Evolutionary conservation across 2,329 filamentous ascomycete species (phyloP).

Genomic region (Albifimbria verrucaria): DNA sequence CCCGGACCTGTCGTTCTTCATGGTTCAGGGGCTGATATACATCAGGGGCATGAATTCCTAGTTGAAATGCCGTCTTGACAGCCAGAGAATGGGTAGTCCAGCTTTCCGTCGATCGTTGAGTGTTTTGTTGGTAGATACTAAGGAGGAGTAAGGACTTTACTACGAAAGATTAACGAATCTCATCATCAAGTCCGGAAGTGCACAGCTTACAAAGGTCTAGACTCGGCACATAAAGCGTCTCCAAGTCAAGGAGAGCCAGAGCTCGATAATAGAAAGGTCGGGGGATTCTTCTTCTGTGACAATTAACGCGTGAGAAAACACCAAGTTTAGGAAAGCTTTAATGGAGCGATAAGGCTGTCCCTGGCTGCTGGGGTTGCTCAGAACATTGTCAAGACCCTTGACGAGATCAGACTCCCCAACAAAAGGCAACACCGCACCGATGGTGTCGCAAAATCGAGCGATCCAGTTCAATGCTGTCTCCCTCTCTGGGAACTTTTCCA

Average conservation of each 20-base stretch:
- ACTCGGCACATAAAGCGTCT: constrained; percentile 18
- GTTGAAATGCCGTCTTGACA: constrained; percentile 28
- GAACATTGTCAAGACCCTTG: constrained; percentile 14
- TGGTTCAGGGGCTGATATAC: constrained; percentile 18
- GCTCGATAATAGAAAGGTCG: constrained; percentile 24
- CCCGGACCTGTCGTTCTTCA: constrained; percentile 21
- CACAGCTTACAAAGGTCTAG: constrained; percentile 12
- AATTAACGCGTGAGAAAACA: constrained; percentile 24
- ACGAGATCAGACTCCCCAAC: constrained; percentile 17
- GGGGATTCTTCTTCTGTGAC: constrained; percentile 13
- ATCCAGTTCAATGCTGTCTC: constrained; percentile 16
- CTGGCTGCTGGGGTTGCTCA: constrained; percentile 7
- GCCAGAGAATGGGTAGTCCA: constrained; percentile 25
- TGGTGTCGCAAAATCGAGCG: constrained; percentile 22
- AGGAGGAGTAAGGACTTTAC: constrained; percentile 29
- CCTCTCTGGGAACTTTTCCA: constrained; percentile 12
- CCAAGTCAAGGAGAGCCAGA: constrained; percentile 19
- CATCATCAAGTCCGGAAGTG: neutral
- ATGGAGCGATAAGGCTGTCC: constrained; percentile 5
- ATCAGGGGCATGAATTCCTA: constrained; percentile 28
- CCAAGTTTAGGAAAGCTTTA: constrained; percentile 21
- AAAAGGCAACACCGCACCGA: constrained; percentile 23
- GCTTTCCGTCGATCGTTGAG: constrained; percentile 28
- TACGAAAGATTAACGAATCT: neutral
- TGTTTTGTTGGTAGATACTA: constrained; percentile 30